phyloP scores from a whole-genome alignment of 2,329 filamentous ascomycete genomes.

The Blastomyces emzantsi region DNA sequence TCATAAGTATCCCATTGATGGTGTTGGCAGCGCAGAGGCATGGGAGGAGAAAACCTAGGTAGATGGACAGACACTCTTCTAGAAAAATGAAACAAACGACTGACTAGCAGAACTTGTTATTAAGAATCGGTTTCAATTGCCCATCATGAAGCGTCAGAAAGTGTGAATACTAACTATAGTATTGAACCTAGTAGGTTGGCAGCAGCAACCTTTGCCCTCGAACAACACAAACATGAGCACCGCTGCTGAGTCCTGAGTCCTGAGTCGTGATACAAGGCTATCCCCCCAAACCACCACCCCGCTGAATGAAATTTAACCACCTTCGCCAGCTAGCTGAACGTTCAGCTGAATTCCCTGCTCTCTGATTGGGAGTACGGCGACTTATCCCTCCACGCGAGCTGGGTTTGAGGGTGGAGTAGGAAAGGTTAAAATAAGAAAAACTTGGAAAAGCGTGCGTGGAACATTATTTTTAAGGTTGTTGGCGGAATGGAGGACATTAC shows the following conservation, averaged over 20 bases:
- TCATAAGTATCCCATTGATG: no score
- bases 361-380: background rate
- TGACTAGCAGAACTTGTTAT: no score
- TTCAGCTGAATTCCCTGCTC: background rate
- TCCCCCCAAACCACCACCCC: background rate
- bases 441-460: background rate
- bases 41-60: no score
- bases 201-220: no score
- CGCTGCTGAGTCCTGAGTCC: background rate
- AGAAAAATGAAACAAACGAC: no score
- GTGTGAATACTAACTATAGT: no score
- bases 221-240: no score
- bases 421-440: background rate
- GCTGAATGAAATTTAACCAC: background rate
- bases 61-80: no score
- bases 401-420: background rate
- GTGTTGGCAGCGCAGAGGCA: no score
- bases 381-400: background rate
- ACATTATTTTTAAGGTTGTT: background rate
- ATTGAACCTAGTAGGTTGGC: no score
- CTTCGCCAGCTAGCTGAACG: conserved; percentile 1
- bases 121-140: no score
- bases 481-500: background rate
- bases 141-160: no score
- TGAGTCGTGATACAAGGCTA: background rate